Evolutionary conservation across 768 basidiomycete genomes (phyloP), one percentile per base, ranked within the genome.

Genomic region (Lentinula edodes): DNA sequence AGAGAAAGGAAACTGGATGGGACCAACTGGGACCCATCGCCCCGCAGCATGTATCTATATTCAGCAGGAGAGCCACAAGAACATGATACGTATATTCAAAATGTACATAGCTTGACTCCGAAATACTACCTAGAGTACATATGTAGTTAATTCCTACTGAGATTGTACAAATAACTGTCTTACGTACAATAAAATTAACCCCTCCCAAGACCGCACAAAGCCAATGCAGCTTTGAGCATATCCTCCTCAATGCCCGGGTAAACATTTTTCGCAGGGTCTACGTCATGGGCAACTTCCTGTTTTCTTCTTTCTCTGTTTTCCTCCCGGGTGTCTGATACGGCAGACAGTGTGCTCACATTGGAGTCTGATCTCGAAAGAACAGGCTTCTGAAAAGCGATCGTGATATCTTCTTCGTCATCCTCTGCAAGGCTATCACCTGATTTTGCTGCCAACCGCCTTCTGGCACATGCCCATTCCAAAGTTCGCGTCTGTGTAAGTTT

Each of bases 391-490:
- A 20, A 10, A 5, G 32, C 2, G 16, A 48, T 34, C 46, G 34
- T 16, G 32, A 50, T 2, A 23, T 54, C 13, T 42, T 59, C 62
- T 13, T 58, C 62, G 32, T 60, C 58, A 16, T 55, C 48, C n/a
- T 52, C 58, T 36, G 15, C 46, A 3, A 48, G 15, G 18, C 23
- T 48, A 28, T 50, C 51, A 23, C 62, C 51, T 41, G 60, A 50
- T 45, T 63, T 60, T 23, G 20, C 28, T 23, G 34, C 54, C 42
- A 62, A 20, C 55, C 78, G 72, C 52, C 72, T 75, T 32, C 74
- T 75, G 50, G 87, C 87, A 71, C 88, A 90, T 0, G 88, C 88
- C 87, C 87, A 90, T 67, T 90, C 89, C 60, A 91, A 74, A 12
- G 88, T 87, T 35, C 78, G 79, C 23, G 80, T 76, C 18, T 74